Evolutionary conservation across 441 rosid genomes (phyloP).

Genomic region (Gossypium aridum): DNA sequence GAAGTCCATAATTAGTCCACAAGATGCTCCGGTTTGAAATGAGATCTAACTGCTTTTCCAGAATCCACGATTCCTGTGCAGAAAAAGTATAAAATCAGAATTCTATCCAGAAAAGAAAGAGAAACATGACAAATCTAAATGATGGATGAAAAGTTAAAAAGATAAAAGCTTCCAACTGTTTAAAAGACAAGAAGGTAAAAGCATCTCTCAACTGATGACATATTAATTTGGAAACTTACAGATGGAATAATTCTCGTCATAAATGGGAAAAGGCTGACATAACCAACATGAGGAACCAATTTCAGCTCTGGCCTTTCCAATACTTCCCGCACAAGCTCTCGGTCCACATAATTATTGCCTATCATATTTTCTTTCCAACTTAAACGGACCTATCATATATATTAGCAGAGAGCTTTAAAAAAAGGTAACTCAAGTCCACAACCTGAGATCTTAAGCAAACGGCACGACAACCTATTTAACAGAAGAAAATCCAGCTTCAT

Average conservation of each 20-base stretch:
- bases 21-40: slow-evolving; percentile 64
- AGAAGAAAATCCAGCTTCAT: neutral
- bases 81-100: slow-evolving; percentile 4
- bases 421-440: neutral
- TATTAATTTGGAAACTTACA: slow-evolving; percentile 44
- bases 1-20: slow-evolving; percentile 87
- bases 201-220: neutral
- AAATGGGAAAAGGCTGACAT: slow-evolving; percentile 94
- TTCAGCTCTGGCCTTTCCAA: slow-evolving; percentile 53
- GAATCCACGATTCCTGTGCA: slow-evolving; percentile 76
- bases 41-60: slow-evolving; percentile 84
- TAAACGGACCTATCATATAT: slow-evolving; percentile 62
- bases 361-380: slow-evolving; percentile 64
- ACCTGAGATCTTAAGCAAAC: neutral
- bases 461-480: neutral
- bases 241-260: slow-evolving; percentile 79
- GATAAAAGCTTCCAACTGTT: neutral
- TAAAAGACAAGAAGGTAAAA: neutral
- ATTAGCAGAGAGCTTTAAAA: slow-evolving; percentile 1
- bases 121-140: neutral
- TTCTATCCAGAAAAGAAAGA: neutral
- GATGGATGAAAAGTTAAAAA: neutral
- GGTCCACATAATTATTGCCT: slow-evolving; percentile 46
- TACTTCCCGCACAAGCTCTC: slow-evolving; percentile 81
- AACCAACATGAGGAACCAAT: slow-evolving; percentile 90